These are phyloP conservation scores for Calonectria naviculata DNA, from an alignment of 2,329 filamentous ascomycete genomes.

Conservation along the genomic window DNA sequence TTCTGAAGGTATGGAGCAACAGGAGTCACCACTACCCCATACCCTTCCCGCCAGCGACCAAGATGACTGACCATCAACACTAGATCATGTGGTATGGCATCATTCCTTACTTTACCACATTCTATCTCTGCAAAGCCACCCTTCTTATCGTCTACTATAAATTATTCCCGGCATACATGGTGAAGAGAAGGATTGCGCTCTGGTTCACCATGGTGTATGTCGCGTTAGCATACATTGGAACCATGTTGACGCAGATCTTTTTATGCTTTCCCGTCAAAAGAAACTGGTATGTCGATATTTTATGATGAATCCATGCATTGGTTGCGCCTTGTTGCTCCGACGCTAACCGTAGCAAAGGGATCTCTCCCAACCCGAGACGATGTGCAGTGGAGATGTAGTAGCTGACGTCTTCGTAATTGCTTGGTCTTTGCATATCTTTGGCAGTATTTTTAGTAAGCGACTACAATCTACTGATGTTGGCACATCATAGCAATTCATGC, in stretches of 20 bases:
- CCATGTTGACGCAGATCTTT: not conserved
- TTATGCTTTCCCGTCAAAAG: not conserved
- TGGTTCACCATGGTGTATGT: not conserved
- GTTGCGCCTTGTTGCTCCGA: not conserved
- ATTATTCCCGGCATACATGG: not conserved
- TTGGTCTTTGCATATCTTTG: not conserved
- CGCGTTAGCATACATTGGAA: not conserved
- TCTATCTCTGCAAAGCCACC: not conserved
- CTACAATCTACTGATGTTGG: too few species aligned
- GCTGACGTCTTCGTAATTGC: not conserved
- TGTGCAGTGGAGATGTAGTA: not conserved
- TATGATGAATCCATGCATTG: too few species aligned
- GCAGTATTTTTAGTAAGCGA: not conserved
- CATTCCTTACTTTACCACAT: not conserved
- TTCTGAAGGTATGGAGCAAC: not conserved
- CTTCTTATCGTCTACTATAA: not conserved
- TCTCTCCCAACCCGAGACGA: not conserved
- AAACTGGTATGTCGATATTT: not conserved
- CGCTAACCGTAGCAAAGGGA: not conserved
- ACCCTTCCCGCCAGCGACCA: too few species aligned
- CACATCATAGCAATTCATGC: fast-evolving
- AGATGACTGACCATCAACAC: not conserved
- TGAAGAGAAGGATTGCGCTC: not conserved
- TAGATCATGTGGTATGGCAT: not conserved
- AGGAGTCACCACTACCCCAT: not conserved